These are phyloP conservation scores for Aspergillus felis DNA, from an alignment of 2,329 filamentous ascomycete species.

Conservation along the genomic window DNA sequence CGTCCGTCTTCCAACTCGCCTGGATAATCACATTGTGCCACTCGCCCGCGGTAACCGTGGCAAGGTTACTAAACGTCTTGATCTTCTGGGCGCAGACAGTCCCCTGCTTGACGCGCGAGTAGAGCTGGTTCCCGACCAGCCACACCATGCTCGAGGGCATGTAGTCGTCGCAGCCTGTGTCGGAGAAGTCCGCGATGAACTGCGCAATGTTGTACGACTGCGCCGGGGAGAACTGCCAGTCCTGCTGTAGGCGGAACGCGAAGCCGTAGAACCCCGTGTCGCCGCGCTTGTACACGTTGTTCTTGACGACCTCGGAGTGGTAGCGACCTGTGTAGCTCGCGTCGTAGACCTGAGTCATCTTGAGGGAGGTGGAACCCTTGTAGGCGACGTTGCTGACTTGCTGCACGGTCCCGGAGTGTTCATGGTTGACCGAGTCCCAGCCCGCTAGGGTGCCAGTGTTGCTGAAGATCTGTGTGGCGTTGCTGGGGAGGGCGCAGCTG, in stretches of 20 bases:
- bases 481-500: background rate
- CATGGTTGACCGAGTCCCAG: conserved; percentile 40
- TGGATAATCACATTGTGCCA: conserved; percentile 50
- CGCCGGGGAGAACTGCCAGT: conserved; percentile 45
- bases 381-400: conserved; percentile 42
- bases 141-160: conserved; percentile 51
- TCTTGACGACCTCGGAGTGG: conserved; percentile 47
- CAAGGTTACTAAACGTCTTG: conserved; percentile 30
- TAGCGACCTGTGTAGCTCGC: conserved; percentile 43
- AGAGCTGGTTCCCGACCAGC: conserved; percentile 43
- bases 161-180: conserved; percentile 44
- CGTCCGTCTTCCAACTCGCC: conserved; percentile 44
- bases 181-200: conserved; percentile 50
- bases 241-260: conserved; percentile 45
- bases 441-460: conserved; percentile 33
- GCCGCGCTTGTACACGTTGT: conserved; percentile 44
- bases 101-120: conserved; percentile 42
- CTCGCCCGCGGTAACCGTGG: conserved; percentile 39
- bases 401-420: conserved; percentile 42
- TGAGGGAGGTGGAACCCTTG: conserved; percentile 39
- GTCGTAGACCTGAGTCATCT: conserved; percentile 42
- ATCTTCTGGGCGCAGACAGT: conserved; percentile 36
- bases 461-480: conserved; percentile 16
- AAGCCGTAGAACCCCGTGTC: conserved; percentile 51
- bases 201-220: conserved; percentile 49